Percentiles rank a stretch among this genome's conserved stretches.
Evolutionary conservation across 768 basidiomycete genomes (phyloP).

Genomic region (Termitomyces sp.): DNA sequence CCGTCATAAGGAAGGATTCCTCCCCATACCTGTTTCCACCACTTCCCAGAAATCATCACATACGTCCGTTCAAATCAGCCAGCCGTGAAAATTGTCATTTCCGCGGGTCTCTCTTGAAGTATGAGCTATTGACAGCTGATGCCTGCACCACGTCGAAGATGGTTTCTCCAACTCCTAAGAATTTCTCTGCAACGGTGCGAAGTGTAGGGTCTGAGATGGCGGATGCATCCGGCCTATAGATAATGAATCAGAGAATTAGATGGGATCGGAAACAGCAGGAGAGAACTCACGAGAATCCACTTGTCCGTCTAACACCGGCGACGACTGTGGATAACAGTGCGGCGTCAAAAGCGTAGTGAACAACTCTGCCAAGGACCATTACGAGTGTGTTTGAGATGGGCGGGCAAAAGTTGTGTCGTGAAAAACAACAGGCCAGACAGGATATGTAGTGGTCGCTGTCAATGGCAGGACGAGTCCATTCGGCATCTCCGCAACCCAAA

Average conservation of each 20-base stretch:
- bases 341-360: slow-evolving; percentile 83
- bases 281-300: slow-evolving; percentile 78
- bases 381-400: background rate
- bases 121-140: slow-evolving; percentile 81
- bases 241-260: slow-evolving; percentile 1
- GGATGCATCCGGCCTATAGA: slow-evolving; percentile 57
- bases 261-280: slow-evolving; percentile 1
- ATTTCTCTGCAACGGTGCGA: slow-evolving; percentile 74
- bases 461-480: background rate
- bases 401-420: background rate
- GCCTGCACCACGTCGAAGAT: slow-evolving; percentile 84
- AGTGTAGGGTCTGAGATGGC: slow-evolving; percentile 74
- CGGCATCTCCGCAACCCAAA: background rate
- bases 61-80: background rate
- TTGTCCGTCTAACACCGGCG: slow-evolving; percentile 88
- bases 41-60: background rate
- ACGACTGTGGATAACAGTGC: slow-evolving; percentile 84
- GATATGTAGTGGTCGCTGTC: background rate
- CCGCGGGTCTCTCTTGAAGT: slow-evolving; percentile 61
- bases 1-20: background rate
- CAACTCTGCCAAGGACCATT: slow-evolving; percentile 68
- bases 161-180: slow-evolving; percentile 84
- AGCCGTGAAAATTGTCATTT: slow-evolving; percentile 24
- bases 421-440: background rate
- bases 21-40: background rate